Base-by-base conservation (phyloP, 345 rosid species). In the Carallia brachiata region DNA sequence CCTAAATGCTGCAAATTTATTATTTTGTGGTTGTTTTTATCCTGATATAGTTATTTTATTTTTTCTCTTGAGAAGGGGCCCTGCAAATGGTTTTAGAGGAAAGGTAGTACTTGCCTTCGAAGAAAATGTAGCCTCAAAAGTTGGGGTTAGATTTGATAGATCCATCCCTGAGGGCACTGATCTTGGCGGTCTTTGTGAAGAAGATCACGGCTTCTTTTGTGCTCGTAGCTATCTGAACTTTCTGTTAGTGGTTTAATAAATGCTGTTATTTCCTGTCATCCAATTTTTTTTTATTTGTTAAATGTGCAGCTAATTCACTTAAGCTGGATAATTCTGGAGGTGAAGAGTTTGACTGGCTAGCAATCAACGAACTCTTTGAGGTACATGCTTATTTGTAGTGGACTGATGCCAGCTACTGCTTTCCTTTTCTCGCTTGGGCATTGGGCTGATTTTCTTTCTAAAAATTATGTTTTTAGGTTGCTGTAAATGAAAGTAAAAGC, bases 111-210 rank as follows among this genome's bases (percentile, higher is more conserved):
- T 92, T 79, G 82, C 98, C 61, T 91, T 92, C 81, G 97, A 92
- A 88, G 94, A 87, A 73, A 96, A 92, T 71, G 85, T 83, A 70
- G 80, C 84, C 72, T 93, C 98, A 44, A 96, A 96, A 77, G 74
- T 96, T 70, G 98, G 99, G 54, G 91, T 96, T 69, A 92, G 98
- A 78, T 96, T 96, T 73, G 99, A 96, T 82, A 90, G 68, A 74
- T 67, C 91, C 61, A 84, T 96, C 52, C 85, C 81, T 12, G 97
- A 90, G 75, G 99, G 99, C 87, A 92, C 83, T 72, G 90, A 89
- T 80, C 96, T 96, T 66, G 99, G 98, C 69, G 99, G 97, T 58
- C 87, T 60, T 62, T 96, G 99, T 75, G 97, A 96, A 79, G 92
- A 83, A 73, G 96, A 86, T 65, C 94, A 78, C 61, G 98, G 99